Base-by-base conservation (phyloP, 768 basidiomycete genomes). In the Kwoniella newhampshirensis region DNA sequence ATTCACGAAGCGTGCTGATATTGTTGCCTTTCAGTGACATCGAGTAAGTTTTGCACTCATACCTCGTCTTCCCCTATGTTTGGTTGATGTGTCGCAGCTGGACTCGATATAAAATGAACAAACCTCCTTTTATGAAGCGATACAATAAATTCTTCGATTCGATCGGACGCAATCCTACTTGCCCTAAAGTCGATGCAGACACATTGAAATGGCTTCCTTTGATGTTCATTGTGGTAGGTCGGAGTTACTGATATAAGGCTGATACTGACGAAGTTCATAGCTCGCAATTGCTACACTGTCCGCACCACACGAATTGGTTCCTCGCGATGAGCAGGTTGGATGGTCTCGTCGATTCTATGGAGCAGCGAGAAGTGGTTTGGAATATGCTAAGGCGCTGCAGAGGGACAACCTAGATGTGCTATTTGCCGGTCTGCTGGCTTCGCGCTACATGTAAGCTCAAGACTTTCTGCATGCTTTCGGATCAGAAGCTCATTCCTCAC, bases 71-170 rank as follows among this genome's bases (percentile, higher is more conserved):
- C n/a, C 15, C 17, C 18, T 21, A 4, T 35, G 39, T 13, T 6
- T 25, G 4, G 51, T n/a, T 42, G 21, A 42, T n/a, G 6, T 45
- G 12, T 18, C 3, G 4, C 54, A 77, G 76, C 64, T 78, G 77
- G 77, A 77, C 75, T n/a, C 57, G 77, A n/a, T 78, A 77, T 50
- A 76, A 78, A 46, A 71, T 77, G 62, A 75, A 76, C 55, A 69
- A 69, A 44, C 67, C 72, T 15, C 62, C 67, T 9, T 78, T 78
- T 54, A 69, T 73, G 49, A 51, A 59, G n/a, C 64, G 71, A 23
- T 78, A 77, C 47, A 63, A 66, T 39, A 55, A 59, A 9, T 78
- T 78, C 53, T 78, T 75, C 68, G 75, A 77, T 54, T 61, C 62
- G 5, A 62, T 75, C 51, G 60, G 63, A 13, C 46, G 62, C 32